Evolutionary conservation across 2,329 filamentous ascomycete genomes (phyloP), one percentile per base, ranked within the genome.

Genomic region (Calonectria pseudoturangicola): DNA sequence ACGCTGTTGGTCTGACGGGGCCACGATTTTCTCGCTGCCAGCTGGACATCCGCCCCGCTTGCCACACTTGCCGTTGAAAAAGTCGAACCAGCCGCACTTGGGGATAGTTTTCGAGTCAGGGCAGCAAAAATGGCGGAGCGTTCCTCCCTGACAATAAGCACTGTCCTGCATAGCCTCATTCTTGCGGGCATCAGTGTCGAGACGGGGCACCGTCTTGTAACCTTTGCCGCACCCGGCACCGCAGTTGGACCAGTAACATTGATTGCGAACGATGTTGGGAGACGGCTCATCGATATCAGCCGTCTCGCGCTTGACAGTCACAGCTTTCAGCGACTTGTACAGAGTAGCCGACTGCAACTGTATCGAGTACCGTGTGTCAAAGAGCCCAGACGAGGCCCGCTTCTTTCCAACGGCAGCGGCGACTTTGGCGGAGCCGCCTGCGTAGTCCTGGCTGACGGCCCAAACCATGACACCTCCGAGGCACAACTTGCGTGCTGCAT

Each of bases 381-480:
- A 39, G 2, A 39, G 2, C 3, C 36, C 36, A 7, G 36, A 39
- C 2, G 8, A 2, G 1, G 36, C 36, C 2, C 36, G 36, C 36
- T 39, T 39, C 36, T 39, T 39, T 3, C 36, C 36, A 39, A 39
- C 36, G 1, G 36, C 36, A 2, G 36, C 36, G 36, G n/a, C n/a
- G n/a, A n/a, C n/a, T n/a, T n/a, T n/a, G n/a, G n/a, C n/a, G n/a
- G n/a, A n/a, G n/a, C n/a, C n/a, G n/a, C n/a, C n/a, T n/a, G n/a
- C n/a, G n/a, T n/a, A 18, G 62, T 70, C 67, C 3, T 66, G 63
- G 18, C 36, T 47, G 27, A 66, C 15, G 5, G 75, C 77, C 77
- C 77, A 79, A 8, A 78, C 74, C 78, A 79, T 79, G 27, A 76
- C 28, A 27, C 82, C 82, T 3, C 77, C 75, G 2, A 83, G 63